These are phyloP conservation scores for Sugiyamaella boreocaroliniensis DNA, from an alignment of 805 yeast genomes.

Conservation along the genomic window DNA sequence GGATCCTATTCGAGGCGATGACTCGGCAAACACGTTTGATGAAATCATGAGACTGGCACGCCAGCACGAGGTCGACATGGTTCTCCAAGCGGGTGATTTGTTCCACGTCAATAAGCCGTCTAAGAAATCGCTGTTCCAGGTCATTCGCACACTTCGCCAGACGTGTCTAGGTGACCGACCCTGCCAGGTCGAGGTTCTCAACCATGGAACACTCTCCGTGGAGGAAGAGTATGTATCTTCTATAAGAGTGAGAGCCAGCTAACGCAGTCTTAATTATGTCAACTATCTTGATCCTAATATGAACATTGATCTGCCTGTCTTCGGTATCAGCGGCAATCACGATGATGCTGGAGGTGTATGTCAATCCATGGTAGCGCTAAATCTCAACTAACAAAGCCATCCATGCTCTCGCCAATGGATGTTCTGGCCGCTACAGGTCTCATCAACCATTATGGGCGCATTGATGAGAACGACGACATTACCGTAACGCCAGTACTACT, in stretches of 20 bases:
- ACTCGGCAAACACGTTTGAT: conserved; percentile 79
- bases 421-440: conserved; percentile 73
- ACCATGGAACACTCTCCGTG: conserved; percentile 64
- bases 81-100: conserved; percentile 86
- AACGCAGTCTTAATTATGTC: conserved; percentile 44
- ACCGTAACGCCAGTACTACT: conserved; percentile 69
- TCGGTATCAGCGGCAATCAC: conserved; percentile 92
- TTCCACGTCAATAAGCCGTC: conserved; percentile 88
- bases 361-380: neutral
- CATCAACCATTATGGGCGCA: conserved; percentile 84
- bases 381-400: conserved; percentile 9
- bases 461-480: conserved; percentile 67
- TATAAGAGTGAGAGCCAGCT: no score
- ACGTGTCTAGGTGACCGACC: conserved; percentile 83
- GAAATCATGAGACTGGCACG: conserved; percentile 73
- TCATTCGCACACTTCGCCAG: conserved; percentile 59
- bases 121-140: conserved; percentile 79
- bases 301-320: conserved; percentile 82
- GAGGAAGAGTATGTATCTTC: conserved; percentile 35
- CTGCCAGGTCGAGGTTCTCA: conserved; percentile 71
- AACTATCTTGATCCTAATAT: conserved; percentile 88
- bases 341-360: conserved; percentile 93
- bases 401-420: conserved; percentile 76
- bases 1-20: conserved; percentile 87
- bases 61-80: conserved; percentile 69